Evolutionary conservation across 768 basidiomycete genomes (phyloP).

Genomic region (Leccinum pellstonianum): DNA sequence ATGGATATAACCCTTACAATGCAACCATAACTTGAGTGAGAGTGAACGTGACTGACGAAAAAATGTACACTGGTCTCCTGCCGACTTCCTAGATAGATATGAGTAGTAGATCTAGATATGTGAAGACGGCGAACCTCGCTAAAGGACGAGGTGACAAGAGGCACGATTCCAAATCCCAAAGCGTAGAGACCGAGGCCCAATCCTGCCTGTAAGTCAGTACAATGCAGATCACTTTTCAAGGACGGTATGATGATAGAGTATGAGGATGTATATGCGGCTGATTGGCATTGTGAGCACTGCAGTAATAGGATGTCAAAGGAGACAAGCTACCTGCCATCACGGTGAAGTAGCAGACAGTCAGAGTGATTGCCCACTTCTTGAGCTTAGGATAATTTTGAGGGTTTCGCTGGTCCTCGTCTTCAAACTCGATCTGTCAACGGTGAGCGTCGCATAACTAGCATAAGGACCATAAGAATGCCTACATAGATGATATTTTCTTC

Average conservation of each 20-base stretch:
- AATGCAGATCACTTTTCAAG: constrained; percentile 48
- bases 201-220: constrained; percentile 43
- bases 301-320: not conserved
- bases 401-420: constrained; percentile 38
- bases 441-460: constrained; percentile 1
- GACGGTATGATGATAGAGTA: constrained; percentile 55
- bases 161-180: constrained; percentile 58
- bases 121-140: constrained; percentile 43
- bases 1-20: constrained; percentile 21
- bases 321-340: constrained; percentile 18
- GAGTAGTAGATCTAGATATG: not conserved
- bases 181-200: constrained; percentile 53
- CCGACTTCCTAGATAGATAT: constrained; percentile 52
- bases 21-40: constrained; percentile 46
- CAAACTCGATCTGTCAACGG: constrained; percentile 38
- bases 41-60: constrained; percentile 48
- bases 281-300: not conserved
- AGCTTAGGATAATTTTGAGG: constrained; percentile 36
- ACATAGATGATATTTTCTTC: constrained; percentile 17
- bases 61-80: constrained; percentile 57
- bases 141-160: constrained; percentile 62
- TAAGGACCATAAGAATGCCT: not conserved
- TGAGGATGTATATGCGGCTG: constrained; percentile 49
- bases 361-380: constrained; percentile 45
- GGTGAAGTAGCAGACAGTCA: constrained; percentile 28